Base-by-base conservation (phyloP, 208 protist species). In the Angomonas desouzai region DNA sequence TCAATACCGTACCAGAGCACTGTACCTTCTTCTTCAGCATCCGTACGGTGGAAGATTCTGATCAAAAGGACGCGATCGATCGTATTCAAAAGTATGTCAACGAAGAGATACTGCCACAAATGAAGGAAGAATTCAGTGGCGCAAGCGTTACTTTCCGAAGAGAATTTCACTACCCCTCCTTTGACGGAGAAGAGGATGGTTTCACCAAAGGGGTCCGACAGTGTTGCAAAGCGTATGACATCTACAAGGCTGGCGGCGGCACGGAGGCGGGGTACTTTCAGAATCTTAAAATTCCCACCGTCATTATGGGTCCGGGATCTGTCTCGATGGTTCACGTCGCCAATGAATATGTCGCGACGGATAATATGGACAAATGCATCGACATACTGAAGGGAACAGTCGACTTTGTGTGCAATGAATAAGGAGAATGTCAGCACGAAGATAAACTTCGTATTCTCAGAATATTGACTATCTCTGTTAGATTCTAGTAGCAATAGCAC, bases 1-100 rank as follows among this genome's bases (percentile, higher is more conserved):
- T 70, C 27, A 83, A 81, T 55, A 83, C 81, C 23, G 78, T 88
- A 34, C 81, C 78, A 1, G 81, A 70, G 23, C 66, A 82, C 30
- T 88, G 77, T 61, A 45, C 40, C 11, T 72, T 85, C 30, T 40
- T 64, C 16, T 72, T 81, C 61, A 76, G 74, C 11, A 61, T 78
- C 47, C 72, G 78, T 34, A 66, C 77, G 22, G 73, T 75, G 10
- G 72, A 77, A 2, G 25, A 28, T 11, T 38, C 74, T 18, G 76
- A 68, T 6, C 38, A 64, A 23, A 3, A 68, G 0, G 62, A 61
- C 23, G 71, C 83, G 25, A 64, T 76, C 36, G 38, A 30, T 30
- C 47, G 38, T 9, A 61, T 89, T 18, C 70, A 68, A 27, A 53
- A 55, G 29, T 81, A 78, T 68, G 56, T 85, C 6, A 68, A 78